Evolutionary conservation across 768 basidiomycete species (phyloP).

Genomic region (Boletus pseudo-olivaceus): DNA sequence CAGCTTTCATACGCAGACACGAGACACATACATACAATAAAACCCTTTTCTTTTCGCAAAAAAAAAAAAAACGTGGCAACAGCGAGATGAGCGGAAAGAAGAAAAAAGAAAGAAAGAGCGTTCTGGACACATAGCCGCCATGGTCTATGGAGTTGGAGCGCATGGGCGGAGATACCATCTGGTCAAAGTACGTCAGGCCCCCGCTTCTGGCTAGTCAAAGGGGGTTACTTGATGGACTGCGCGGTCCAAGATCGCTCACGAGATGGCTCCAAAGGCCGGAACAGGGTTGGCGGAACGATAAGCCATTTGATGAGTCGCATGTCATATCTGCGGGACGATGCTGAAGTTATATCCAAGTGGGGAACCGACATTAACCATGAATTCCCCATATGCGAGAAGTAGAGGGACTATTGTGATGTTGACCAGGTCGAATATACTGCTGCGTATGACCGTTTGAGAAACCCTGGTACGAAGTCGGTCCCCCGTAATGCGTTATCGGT

Average conservation of each 20-base stretch:
- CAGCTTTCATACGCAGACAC: neutral
- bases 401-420: constrained; percentile 18
- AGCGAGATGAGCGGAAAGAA: neutral
- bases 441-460: constrained; percentile 11
- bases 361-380: constrained; percentile 17
- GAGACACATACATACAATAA: constrained; percentile 4
- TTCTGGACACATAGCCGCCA: neutral
- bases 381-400: constrained; percentile 25
- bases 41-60: constrained; percentile 1
- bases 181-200: neutral
- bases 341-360: neutral
- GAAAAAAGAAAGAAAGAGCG: neutral
- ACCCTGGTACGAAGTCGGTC: constrained; percentile 10
- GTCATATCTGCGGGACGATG: neutral
- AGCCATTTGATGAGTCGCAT: constrained; percentile 4
- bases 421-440: constrained; percentile 18
- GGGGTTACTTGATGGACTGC: neutral
- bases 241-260: neutral
- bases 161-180: constrained; percentile 1
- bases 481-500: constrained; percentile 2
- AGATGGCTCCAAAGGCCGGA: neutral
- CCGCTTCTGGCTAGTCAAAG: neutral
- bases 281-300: constrained; percentile 8
- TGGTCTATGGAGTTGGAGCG: constrained; percentile 9
- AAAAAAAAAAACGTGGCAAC: constrained; percentile 1